Base-by-base conservation (phyloP, 2,329 filamentous ascomycete genomes). In the Fulvia fulva region DNA sequence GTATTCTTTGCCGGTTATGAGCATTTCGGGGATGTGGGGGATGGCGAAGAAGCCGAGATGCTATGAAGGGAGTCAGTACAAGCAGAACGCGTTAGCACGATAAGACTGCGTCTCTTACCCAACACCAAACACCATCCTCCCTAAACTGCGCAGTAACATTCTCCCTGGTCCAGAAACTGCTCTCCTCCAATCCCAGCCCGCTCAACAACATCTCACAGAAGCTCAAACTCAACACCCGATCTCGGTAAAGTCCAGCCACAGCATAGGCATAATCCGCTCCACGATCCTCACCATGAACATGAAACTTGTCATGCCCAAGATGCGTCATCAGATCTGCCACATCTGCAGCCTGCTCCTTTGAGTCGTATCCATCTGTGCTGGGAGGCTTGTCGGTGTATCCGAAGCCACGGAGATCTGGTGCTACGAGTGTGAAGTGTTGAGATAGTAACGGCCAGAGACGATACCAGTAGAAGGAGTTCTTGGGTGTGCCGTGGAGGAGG, bases 371-470 rank as follows among this genome's bases (percentile, higher is more conserved):
- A 45, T 73, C 72, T 3, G 71, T 71, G 3, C 71, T 68, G 0
- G 73, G 73, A 0, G 73, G 73, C 55, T 75, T 75, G 64, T 75
- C 73, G 0, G 72, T 74, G n/a, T 72, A 73, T 23, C 73, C 73
- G 46, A 75, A 75, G 0, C 73, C 72, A 16, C 73, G 67, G 0
- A 75, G 63, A 56, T 75, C 72, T 1, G 73, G 73, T 0, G 72
- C 74, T 1, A 75, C 67, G 46, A 75, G 55, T 0, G 68, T 73
- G 62, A 75, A 75, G 59, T 74, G 64, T 26, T 66, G 62, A 9
- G 69, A 74, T 1, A 76, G 65, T 1, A 71, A 63, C 1, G 73
- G 72, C 16, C 71, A 61, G 32, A 75, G 62, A 1, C 67, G 69
- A 62, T 74, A 75, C 71, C 71, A 75, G 66, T 74, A 75, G 61